Evolutionary conservation across 352 stramenopile genomes (phyloP).

Genomic region (Globisporangium emineosum): DNA sequence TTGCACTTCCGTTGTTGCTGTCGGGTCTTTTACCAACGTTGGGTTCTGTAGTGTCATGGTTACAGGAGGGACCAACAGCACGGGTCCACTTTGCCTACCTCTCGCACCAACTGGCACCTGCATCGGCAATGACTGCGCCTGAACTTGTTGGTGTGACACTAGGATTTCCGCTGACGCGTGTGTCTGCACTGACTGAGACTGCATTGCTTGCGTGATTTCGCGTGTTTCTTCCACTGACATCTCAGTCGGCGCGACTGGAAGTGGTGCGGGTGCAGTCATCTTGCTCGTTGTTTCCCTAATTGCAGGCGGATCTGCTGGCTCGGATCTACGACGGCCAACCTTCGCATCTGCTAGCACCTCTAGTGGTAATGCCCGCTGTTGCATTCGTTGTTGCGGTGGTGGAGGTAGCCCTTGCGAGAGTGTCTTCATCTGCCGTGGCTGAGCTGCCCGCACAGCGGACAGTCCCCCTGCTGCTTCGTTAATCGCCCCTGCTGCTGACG

Average conservation of each 20-base stretch:
- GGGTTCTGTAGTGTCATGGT: background rate
- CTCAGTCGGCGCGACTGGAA: background rate
- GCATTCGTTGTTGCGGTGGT: background rate
- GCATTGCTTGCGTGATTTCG: background rate
- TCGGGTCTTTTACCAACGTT: background rate
- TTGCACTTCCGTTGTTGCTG: background rate
- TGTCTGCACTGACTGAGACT: background rate
- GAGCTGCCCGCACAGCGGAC: background rate
- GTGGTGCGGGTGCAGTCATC: background rate
- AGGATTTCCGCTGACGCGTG: background rate
- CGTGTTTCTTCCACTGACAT: background rate
- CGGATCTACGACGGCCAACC: background rate
- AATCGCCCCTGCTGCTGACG: background rate
- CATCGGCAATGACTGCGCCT: background rate
- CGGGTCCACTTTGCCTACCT: background rate
- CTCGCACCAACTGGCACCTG: background rate
- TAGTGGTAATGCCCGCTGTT: background rate
- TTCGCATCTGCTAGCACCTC: background rate
- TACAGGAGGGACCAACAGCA: background rate
- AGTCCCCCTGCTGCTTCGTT: background rate
- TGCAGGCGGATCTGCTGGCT: background rate
- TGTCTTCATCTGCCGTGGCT: background rate
- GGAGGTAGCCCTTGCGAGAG: background rate
- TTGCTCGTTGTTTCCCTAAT: background rate
- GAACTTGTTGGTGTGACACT: background rate